A percentile compares a stretch with the other conserved stretches of the same genome.
Evolutionary conservation across 2,329 filamentous ascomycete species (phyloP).

Genomic region (Aspergillus fijiensis): DNA sequence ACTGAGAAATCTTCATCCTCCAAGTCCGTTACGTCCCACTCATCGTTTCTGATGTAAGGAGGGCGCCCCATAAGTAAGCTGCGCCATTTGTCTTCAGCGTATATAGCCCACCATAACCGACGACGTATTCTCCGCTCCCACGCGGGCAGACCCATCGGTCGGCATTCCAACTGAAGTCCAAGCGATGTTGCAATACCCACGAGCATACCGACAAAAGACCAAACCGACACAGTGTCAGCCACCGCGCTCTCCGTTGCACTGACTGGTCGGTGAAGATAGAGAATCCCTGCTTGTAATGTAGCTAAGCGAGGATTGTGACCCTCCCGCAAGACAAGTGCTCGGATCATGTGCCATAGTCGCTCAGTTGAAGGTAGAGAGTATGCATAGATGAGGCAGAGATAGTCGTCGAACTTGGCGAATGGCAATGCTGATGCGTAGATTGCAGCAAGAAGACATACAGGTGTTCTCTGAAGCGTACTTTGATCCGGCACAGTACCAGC

Average conservation of each 20-base stretch:
- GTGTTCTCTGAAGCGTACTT: conserved; percentile 13
- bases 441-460: conserved; percentile 32
- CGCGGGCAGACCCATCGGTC: conserved; percentile 38
- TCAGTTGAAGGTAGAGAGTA: conserved; percentile 28
- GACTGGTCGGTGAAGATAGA: conserved; percentile 32
- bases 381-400: conserved; percentile 28
- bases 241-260: conserved; percentile 24
- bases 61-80: conserved; percentile 38
- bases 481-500: no score
- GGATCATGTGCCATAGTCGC: conserved; percentile 32
- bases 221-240: conserved; percentile 36
- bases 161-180: conserved; percentile 39
- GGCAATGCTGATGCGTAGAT: conserved; percentile 36
- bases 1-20: conserved; percentile 29
- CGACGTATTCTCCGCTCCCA: conserved; percentile 41
- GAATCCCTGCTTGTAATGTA: conserved; percentile 32
- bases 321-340: conserved; percentile 32
- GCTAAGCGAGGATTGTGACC: conserved; percentile 34
- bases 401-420: conserved; percentile 34
- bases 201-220: conserved; percentile 39
- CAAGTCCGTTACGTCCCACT: conserved; percentile 38
- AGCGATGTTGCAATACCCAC: conserved; percentile 36
- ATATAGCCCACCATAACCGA: conserved; percentile 44
- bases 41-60: conserved; percentile 34
- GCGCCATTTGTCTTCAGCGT: conserved; percentile 42